Conservation (phyloP, 2,329 filamentous ascomycete species). For the Trichothecium roseum region DNA sequence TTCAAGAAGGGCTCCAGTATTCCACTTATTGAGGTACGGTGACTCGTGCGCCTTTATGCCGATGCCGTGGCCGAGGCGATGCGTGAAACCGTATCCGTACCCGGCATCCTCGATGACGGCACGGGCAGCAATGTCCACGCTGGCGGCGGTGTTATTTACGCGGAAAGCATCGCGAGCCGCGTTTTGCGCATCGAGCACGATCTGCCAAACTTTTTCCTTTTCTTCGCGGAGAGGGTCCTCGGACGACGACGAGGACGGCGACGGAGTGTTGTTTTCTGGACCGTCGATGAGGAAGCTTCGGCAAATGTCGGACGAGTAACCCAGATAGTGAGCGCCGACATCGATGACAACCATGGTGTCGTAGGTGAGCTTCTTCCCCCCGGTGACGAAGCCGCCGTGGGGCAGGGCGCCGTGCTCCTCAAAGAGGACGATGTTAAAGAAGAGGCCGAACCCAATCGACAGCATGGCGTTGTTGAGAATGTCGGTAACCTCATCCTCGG, state of each 20-base stretch:
- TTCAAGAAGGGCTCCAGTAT: constrained; percentile 31
- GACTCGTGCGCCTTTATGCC: constrained; percentile 58
- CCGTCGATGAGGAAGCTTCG: constrained; percentile 47
- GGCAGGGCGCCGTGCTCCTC: constrained; percentile 43
- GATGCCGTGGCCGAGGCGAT: constrained; percentile 53
- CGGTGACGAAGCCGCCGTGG: constrained; percentile 41
- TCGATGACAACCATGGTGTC: constrained; percentile 53
- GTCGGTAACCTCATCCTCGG: constrained; percentile 44
- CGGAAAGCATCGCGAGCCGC: constrained; percentile 40
- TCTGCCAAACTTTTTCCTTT: constrained; percentile 47
- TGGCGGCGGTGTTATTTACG: constrained; percentile 43
- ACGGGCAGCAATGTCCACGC: constrained; percentile 50
- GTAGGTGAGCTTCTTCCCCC: constrained; percentile 36
- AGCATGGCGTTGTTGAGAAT: constrained; percentile 45
- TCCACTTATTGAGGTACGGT: constrained; percentile 55
- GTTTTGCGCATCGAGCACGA: constrained; percentile 52
- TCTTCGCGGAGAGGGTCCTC: constrained; percentile 24
- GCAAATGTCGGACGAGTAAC: constrained; percentile 55
- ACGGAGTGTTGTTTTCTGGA: constrained; percentile 7
- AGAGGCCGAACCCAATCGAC: constrained; percentile 42
- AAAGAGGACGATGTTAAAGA: constrained; percentile 56
- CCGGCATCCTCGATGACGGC: constrained; percentile 45
- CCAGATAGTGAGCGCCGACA: constrained; percentile 49
- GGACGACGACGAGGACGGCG: neutral
- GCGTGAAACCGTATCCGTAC: constrained; percentile 49